Conservation (phyloP, 371 early-diverging fungal genomes). For the Thermomucor indicae-seudaticae region DNA sequence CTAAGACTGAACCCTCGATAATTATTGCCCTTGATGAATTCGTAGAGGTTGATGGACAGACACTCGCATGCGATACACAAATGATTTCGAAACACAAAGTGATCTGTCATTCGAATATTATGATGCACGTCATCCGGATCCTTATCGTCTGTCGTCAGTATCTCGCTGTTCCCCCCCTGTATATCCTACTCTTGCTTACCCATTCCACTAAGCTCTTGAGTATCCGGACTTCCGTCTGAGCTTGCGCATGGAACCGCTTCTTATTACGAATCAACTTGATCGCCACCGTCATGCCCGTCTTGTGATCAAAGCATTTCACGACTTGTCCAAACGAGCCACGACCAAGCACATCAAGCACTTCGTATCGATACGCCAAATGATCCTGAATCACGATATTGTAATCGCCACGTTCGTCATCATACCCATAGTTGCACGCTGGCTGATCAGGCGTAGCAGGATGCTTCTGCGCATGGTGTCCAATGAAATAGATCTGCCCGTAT, state of each 20-base stretch:
- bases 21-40: conserved; percentile 78
- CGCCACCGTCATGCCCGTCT: conserved; percentile 79
- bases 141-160: conserved; percentile 17
- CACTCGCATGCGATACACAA: conserved; percentile 90
- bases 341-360: conserved; percentile 84
- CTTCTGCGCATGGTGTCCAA: conserved; percentile 61
- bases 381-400: conserved; percentile 79
- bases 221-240: conserved; percentile 91
- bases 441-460: conserved; percentile 38
- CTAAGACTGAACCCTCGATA: conserved; percentile 76
- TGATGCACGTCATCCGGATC: conserved; percentile 65
- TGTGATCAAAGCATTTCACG: conserved; percentile 86
- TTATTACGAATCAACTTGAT: conserved; percentile 95
- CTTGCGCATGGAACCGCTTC: conserved; percentile 92
- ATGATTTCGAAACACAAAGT: conserved; percentile 84
- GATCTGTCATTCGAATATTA: conserved; percentile 75
- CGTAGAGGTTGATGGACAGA: conserved; percentile 85
- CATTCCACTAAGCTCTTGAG: conserved; percentile 64
- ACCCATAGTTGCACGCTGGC: conserved; percentile 63
- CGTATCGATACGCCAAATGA: conserved; percentile 88
- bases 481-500: conserved; percentile 72
- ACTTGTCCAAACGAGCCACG: conserved; percentile 98
- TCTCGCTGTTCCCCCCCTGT: neutral
- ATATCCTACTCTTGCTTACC: conserved; percentile 28
- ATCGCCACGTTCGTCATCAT: conserved; percentile 91